phyloP scores from a whole-genome alignment of 2,329 filamentous ascomycete species.

The Biscogniauxia mediterranea region DNA sequence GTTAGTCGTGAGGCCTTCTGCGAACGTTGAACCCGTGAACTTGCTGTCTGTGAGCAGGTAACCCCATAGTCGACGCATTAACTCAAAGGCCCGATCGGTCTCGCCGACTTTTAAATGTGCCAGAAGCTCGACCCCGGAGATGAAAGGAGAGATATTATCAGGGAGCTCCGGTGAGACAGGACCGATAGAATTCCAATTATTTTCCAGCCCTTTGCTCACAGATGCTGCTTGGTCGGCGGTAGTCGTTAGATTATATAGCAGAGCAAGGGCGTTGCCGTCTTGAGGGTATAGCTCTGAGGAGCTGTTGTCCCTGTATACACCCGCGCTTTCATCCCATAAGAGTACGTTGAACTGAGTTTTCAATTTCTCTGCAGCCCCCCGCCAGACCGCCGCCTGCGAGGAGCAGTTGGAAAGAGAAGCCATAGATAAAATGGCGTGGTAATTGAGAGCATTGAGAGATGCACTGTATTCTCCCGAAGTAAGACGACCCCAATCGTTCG shows the following conservation, averaged over 20 bases:
- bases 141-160: constrained; percentile 38
- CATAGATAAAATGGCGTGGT: constrained; percentile 27
- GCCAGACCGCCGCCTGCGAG: constrained; percentile 9
- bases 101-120: constrained; percentile 29
- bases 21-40: constrained; percentile 37
- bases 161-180: constrained; percentile 34
- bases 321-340: constrained; percentile 43
- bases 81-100: constrained; percentile 26
- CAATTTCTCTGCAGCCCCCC: constrained; percentile 6
- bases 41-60: constrained; percentile 28
- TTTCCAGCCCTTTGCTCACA: constrained; percentile 19
- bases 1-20: constrained; percentile 37
- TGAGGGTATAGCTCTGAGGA: constrained; percentile 46
- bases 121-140: constrained; percentile 34
- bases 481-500: constrained; percentile 33
- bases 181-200: constrained; percentile 31
- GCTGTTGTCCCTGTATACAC: constrained; percentile 50
- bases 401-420: constrained; percentile 17
- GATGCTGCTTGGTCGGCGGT: constrained; percentile 12
- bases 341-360: constrained; percentile 41
- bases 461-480: constrained; percentile 31
- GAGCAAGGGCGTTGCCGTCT: constrained; percentile 48
- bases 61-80: constrained; percentile 31
- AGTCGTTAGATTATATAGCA: constrained; percentile 30
- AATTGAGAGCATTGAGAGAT: constrained; percentile 33